Base-by-base conservation (phyloP, 139 green algal genomes). In the Tetradesmus obliquus region DNA sequence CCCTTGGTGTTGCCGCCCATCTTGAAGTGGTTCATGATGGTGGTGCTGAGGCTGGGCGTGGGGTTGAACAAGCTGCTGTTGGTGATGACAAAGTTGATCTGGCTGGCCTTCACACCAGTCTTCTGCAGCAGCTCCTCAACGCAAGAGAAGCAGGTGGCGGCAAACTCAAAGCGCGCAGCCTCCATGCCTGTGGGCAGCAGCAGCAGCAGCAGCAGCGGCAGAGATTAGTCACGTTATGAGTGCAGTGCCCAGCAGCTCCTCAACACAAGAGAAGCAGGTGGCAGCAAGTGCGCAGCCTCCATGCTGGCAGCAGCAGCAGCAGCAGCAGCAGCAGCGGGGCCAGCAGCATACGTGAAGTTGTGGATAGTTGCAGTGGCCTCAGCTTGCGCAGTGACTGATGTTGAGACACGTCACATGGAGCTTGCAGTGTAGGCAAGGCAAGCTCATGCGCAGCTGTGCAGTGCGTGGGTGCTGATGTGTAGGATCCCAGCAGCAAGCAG, bases 51-150 rank as follows among this genome's bases (percentile, higher is more conserved):
- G 20, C 96, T 98, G 76, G 98, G 98, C 0, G 98, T 99, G 45
- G 98, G 98, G 95, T 98, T 99, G 96, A 99, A 99, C 71, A 99
- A 94, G 54, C 90, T 96, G 96, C 98, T 99, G 95, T 99, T 99
- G 17, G 99, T 96, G 51, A 99, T 95, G 55, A 82, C 74, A 82
- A 51, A 82, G 74, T 54, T 82, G 17, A 76, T 76, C 66, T 76
- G 66, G 66, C 66, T 76, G 66, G 89, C 84, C 32, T 93, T 86
- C 10, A 94, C 83, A 71, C 94, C 90, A 0, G 92, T 96, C 60
- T 95, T 94, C 53, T 94, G 62, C 32, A 99, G 94, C 86, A 96
- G 88, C 45, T 98, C 94, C 19, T 95, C 87, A 5, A 99, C 93
- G 53, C 90, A 95, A 19, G 79, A 88, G 88, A 95, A 98, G 88